phyloP scores from a whole-genome alignment of 768 basidiomycete species.

The Gautieria morchelliformis region DNA sequence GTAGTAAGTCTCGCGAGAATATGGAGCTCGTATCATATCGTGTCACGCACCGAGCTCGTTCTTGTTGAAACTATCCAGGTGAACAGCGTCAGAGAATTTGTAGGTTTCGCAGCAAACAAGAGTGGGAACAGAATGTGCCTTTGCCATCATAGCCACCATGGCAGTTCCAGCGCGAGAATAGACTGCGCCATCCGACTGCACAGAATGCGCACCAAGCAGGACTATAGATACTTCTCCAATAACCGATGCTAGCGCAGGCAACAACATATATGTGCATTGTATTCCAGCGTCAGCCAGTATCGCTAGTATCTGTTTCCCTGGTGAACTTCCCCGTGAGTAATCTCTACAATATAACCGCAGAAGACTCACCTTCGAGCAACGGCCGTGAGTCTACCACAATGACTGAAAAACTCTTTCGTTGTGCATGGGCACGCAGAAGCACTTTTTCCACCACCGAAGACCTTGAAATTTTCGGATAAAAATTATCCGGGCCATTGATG shows the following conservation, averaged over 20 bases:
- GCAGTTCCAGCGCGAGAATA: conserved; percentile 94
- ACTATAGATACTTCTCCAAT: conserved; percentile 78
- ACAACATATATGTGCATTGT: conserved; percentile 84
- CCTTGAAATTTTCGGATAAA: conserved; percentile 31
- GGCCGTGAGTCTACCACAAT: conserved; percentile 94
- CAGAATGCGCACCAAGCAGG: conserved; percentile 86
- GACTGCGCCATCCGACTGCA: conserved; percentile 91
- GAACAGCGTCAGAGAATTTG: conserved; percentile 90
- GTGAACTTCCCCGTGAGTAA: not conserved
- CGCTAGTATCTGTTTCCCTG: conserved; percentile 72
- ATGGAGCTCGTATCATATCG: not conserved
- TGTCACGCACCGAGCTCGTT: conserved; percentile 78
- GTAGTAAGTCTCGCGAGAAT: not conserved
- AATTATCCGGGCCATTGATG: not conserved
- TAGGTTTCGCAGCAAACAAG: conserved; percentile 98
- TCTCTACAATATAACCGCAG: too few relatives aligned
- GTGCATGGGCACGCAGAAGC: conserved; percentile 63
- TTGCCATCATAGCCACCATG: conserved; percentile 93
- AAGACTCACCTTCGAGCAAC: conserved; percentile 65
- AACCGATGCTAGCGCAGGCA: conserved; percentile 73
- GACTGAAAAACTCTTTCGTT: conserved; percentile 76
- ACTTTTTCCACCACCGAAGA: conserved; percentile 94
- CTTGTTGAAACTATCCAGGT: conserved; percentile 89
- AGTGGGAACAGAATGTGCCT: conserved; percentile 80
- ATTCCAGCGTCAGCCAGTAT: conserved; percentile 61